Percentiles rank a stretch among this genome's conserved stretches.
phyloP scores from a whole-genome alignment of 805 yeast genomes.

The Ogataea pilisensis region DNA sequence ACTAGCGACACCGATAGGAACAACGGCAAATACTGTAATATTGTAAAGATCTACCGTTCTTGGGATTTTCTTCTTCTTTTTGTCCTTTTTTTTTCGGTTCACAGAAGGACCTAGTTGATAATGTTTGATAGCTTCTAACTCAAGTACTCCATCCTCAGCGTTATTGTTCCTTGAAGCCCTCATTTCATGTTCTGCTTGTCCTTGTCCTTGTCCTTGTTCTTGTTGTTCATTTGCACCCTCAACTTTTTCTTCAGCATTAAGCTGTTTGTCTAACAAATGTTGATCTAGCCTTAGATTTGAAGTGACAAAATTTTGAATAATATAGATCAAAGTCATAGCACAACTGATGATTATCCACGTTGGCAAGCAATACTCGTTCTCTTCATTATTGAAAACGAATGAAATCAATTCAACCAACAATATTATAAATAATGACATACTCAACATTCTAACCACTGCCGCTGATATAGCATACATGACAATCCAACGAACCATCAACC shows the following conservation, averaged over 20 bases:
- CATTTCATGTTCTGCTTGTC: background rate
- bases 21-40: slow-evolving; percentile 92
- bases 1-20: slow-evolving; percentile 95
- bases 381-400: slow-evolving; percentile 63
- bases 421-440: slow-evolving; percentile 72
- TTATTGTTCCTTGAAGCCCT: no score
- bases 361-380: slow-evolving; percentile 62
- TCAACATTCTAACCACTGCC: slow-evolving; percentile 79
- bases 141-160: no score
- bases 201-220: background rate
- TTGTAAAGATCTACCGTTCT: slow-evolving; percentile 83
- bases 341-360: slow-evolving; percentile 93
- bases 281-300: slow-evolving; percentile 53
- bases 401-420: slow-evolving; percentile 66
- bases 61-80: slow-evolving; percentile 32
- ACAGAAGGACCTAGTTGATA: background rate
- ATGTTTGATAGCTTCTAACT: background rate
- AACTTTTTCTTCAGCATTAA: background rate
- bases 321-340: slow-evolving; percentile 72
- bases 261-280: slow-evolving; percentile 17
- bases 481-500: slow-evolving; percentile 90
- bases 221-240: background rate
- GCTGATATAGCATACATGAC: slow-evolving; percentile 86
- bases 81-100: slow-evolving; percentile 15
- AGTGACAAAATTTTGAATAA: slow-evolving; percentile 83